Base-by-base conservation (phyloP, 768 basidiomycete genomes). In the Lentinus tigrinus region DNA sequence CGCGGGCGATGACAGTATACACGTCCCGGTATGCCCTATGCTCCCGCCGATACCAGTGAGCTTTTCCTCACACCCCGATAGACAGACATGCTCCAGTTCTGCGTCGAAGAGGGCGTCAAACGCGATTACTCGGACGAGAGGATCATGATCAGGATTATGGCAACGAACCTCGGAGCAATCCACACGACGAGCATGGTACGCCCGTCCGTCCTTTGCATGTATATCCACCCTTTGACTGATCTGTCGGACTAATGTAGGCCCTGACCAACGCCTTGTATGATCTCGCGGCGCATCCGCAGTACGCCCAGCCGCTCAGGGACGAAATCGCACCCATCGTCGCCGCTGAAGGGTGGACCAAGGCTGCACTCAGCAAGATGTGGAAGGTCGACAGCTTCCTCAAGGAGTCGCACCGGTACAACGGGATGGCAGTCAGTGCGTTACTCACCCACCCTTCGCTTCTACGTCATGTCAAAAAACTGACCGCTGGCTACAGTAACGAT, bases 31-130 rank as follows among this genome's bases (percentile, higher is more conserved):
- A 36, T 0, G 74, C 26, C 11, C 38, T 19, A n/a, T n/a, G n/a
- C n/a, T n/a, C n/a, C n/a, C n/a, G n/a, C 11, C 31, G 31, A 31
- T 2, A 31, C 31, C 31, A n/a, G n/a, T n/a, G n/a, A n/a, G n/a
- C n/a, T n/a, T n/a, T n/a, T n/a, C n/a, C n/a, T n/a, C n/a, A n/a
- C n/a, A n/a, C n/a, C n/a, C n/a, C n/a, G 14, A 23, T 28, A 78
- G 80, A 76, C 77, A 50, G 79, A 82, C 59, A 65, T 77, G 42
- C 70, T 81, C 10, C 71, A 70, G 34, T 81, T 79, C 79, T 61
- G 79, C 13, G 63, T 81, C 42, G 77, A 76, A 27, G 67, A 67
- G n/a, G 76, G 16, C 55, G 44, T 19, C 8, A 53, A 37, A 11
- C 21, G 36, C 28, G 36, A 38, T 9, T 5, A 67, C 36, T 72